Conservation (phyloP, 2,329 filamentous ascomycete genomes). For the Neofusicoccum ribis region DNA sequence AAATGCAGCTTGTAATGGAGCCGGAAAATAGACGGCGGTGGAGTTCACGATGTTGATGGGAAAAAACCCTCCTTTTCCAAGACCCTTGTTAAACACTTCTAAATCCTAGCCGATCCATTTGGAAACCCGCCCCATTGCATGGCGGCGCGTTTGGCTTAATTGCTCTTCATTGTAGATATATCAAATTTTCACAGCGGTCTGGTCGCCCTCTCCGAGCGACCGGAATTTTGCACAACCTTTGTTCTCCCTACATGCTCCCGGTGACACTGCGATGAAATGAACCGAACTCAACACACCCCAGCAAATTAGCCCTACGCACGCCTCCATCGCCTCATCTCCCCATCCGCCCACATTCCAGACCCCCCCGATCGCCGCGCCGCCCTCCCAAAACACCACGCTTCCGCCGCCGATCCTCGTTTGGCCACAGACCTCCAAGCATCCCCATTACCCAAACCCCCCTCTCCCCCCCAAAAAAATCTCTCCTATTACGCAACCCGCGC, state of each 20-base stretch:
- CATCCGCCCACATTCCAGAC: too few relatives aligned
- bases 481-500: too few relatives aligned
- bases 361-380: too few relatives aligned
- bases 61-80: not conserved
- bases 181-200: not conserved
- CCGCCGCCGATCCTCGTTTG: too few relatives aligned
- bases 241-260: too few relatives aligned
- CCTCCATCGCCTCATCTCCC: too few relatives aligned
- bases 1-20: not conserved
- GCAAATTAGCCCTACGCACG: too few relatives aligned
- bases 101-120: not conserved
- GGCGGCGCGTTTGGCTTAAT: not conserved
- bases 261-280: too few relatives aligned
- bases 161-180: constrained; percentile 9
- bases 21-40: not conserved
- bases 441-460: not conserved
- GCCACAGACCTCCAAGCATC: not conserved
- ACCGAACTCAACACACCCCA: too few relatives aligned
- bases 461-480: too few relatives aligned
- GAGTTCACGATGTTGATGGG: not conserved
- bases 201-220: not conserved
- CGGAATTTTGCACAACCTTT: not conserved
- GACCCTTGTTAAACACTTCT: not conserved
- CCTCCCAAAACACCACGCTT: not conserved
- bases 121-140: not conserved